Evolutionary conservation across 2,329 filamentous ascomycete genomes (phyloP), one percentile per base, ranked within the genome.

Genomic region (Seiridium cupressi): DNA sequence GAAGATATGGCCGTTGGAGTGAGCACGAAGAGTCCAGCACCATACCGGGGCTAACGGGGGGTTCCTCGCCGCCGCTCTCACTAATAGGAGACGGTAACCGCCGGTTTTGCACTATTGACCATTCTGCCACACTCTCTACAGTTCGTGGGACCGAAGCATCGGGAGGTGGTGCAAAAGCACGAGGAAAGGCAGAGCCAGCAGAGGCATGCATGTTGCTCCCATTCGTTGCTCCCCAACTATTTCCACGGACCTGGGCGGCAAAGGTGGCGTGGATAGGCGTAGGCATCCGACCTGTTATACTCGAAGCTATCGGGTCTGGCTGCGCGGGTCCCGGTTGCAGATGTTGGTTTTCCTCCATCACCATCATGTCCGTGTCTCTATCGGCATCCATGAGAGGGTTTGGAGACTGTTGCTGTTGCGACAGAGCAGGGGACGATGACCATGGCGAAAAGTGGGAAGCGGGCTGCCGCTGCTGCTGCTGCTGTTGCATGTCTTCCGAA

Each of bases 181-280:
- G 69, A 36, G 62, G 42, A 13, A 64, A 65, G 40, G 60, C 58
- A 13, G 61, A 60, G 10, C 57, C 60, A 13, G 56, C 58, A 32
- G 63, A 64, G 2, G 62, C 63, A 47, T 77, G 72, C n/a, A 49
- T 46, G 42, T 40, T 18, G n/a, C 35, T n/a, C 8, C 35, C 48
- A 57, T 72, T 69, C 60, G 76, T 60, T 55, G 75, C 65, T 64
- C 76, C 76, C 76, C 81, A 79, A 64, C 77, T 79, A 64, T 79
- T 80, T n/a, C 82, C 82, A 59, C 81, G 78, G 32, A 84, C 75
- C 66, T 86, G 83, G 2, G 79, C 78, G 1, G 82, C 80, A 66
- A 87, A 87, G 55, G 74, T 83, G 61, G 81, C 81, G 64, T 86
- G 80, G n/a, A 86, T 85, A 2, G 84, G 84, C 2, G 84, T 86